These are phyloP conservation scores for Phytophthora lateralis DNA, from an alignment of 352 stramenopile genomes.

Conservation along the genomic window DNA sequence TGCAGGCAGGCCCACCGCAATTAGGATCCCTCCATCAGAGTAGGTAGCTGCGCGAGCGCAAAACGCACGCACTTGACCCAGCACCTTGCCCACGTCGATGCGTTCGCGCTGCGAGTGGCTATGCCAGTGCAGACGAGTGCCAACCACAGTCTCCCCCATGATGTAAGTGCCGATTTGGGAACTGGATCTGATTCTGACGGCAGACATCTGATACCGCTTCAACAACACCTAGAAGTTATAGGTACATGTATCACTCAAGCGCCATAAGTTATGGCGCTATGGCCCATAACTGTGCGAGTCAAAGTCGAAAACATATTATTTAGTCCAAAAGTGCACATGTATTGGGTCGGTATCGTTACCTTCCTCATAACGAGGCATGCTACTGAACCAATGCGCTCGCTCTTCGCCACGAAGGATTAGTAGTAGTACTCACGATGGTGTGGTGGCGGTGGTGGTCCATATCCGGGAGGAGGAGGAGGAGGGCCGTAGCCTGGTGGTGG, in stretches of 20 bases:
- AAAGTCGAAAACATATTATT: too few species aligned
- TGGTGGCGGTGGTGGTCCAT: conserved; percentile 11
- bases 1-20: conserved; percentile 53
- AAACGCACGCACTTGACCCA: conserved; percentile 57
- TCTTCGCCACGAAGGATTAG: not conserved
- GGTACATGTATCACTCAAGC: too few species aligned
- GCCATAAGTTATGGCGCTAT: too few species aligned
- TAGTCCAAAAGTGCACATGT: too few species aligned
- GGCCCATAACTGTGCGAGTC: too few species aligned
- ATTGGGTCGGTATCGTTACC: not conserved
- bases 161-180: conserved; percentile 4
- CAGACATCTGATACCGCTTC: conserved; percentile 18
- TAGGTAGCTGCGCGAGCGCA: conserved; percentile 57
- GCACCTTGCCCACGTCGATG: conserved; percentile 51
- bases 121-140: conserved; percentile 72
- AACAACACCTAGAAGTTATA: too few species aligned
- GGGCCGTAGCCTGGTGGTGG: conserved; percentile 15
- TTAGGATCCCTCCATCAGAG: conserved; percentile 49
- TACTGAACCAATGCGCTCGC: not conserved
- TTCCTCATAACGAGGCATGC: not conserved
- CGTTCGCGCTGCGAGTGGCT: conserved; percentile 53
- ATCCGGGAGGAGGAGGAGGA: conserved; percentile 21
- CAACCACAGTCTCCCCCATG: conserved; percentile 48
- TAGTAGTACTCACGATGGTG: conserved; percentile 28
- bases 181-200: not conserved